phyloP scores from a whole-genome alignment of 257 asterid genomes.

The Solanum chilense region DNA sequence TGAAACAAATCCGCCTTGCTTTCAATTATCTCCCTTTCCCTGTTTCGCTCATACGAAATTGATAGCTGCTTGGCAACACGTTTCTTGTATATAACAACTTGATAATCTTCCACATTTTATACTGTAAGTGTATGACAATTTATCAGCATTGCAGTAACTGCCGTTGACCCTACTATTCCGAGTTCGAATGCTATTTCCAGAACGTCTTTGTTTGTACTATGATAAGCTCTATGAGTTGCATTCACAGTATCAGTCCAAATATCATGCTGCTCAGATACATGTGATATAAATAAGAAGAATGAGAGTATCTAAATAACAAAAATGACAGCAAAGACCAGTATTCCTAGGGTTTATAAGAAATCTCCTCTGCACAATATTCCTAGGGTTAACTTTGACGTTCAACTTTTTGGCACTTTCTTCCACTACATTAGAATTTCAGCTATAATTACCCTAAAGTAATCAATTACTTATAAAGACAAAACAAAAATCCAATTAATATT shows the following conservation, averaged over 20 bases:
- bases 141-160: slow-evolving; percentile 75
- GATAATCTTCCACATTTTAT: slow-evolving; percentile 84
- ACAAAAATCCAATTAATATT: too few species aligned
- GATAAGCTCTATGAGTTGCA: slow-evolving; percentile 60
- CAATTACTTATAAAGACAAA: too few species aligned
- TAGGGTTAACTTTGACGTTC: too few species aligned
- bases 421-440: too few species aligned
- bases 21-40: slow-evolving; percentile 60
- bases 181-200: slow-evolving; percentile 44
- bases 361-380: too few species aligned
- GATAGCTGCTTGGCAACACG: slow-evolving; percentile 71
- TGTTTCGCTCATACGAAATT: slow-evolving; percentile 78
- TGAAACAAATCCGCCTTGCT: slow-evolving; percentile 63
- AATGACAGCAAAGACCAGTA: neutral
- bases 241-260: slow-evolving; percentile 52
- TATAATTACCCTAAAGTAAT: too few species aligned
- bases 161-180: slow-evolving; percentile 90
- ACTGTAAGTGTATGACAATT: slow-evolving; percentile 70
- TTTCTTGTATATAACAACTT: slow-evolving; percentile 57
- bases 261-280: slow-evolving; percentile 33
- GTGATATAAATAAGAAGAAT: neutral
- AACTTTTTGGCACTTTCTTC: too few species aligned
- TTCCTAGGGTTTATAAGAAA: too few species aligned
- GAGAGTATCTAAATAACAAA: neutral
- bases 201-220: slow-evolving; percentile 48